phyloP scores from a whole-genome alignment of 306 rosid species.

The Inga laurina region DNA sequence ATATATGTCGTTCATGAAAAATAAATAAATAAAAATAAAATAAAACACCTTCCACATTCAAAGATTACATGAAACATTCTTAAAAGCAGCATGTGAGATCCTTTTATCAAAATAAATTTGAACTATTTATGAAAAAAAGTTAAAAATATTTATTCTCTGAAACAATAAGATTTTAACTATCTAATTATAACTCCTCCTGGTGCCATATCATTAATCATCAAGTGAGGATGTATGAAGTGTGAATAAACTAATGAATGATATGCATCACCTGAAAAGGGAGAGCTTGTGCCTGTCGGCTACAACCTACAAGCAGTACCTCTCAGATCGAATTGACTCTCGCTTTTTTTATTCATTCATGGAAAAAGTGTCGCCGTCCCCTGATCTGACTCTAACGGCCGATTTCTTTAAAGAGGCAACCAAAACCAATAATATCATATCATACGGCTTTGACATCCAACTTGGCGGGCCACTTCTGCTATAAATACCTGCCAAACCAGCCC shows the following conservation, averaged over 20 bases:
- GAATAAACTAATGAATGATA: slow-evolving; percentile 23
- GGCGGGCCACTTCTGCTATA: slow-evolving; percentile 68
- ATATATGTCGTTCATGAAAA: too few species aligned
- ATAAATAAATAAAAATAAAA: too few species aligned
- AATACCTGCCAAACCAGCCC: slow-evolving; percentile 41
- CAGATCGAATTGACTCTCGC: slow-evolving; percentile 49
- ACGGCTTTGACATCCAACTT: slow-evolving; percentile 35
- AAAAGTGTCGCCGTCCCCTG: slow-evolving; percentile 65
- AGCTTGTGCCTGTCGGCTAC: slow-evolving; percentile 47
- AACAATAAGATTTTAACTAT: neutral
- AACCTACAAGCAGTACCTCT: slow-evolving; percentile 34
- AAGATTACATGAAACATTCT: neutral
- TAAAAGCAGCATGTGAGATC: neutral
- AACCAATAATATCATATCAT: neutral
- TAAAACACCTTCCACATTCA: neutral
- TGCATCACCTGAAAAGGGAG: slow-evolving; percentile 55
- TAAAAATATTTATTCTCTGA: neutral
- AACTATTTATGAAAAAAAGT: neutral
- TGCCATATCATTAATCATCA: neutral
- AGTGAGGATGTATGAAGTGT: neutral
- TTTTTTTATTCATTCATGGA: neutral
- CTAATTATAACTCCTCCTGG: neutral
- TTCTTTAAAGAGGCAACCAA: slow-evolving; percentile 30
- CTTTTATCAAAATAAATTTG: neutral
- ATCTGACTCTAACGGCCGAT: slow-evolving; percentile 56